A percentile compares a stretch with the other conserved stretches of the same genome.
These are phyloP conservation scores for Colletotrichum sp. DNA, from an alignment of 2,329 filamentous ascomycete genomes.

Conservation along the genomic window DNA sequence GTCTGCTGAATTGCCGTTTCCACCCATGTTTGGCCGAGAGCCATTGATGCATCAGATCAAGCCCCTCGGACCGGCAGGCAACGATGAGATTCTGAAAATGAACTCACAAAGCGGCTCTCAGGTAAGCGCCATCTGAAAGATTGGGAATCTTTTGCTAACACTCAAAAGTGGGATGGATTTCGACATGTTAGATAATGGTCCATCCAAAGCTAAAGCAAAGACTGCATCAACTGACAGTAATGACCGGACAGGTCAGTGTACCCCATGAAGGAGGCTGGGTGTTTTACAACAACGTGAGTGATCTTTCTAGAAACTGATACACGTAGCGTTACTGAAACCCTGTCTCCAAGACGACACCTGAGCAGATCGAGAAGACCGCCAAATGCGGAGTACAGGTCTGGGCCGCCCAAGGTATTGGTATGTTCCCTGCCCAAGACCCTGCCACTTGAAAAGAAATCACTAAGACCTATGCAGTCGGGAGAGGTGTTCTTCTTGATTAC, in stretches of 20 bases:
- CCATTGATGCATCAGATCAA: background rate
- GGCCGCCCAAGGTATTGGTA: background rate
- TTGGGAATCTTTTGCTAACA: background rate
- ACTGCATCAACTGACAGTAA: background rate
- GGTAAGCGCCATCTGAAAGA: background rate
- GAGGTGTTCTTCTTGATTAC: background rate
- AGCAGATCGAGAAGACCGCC: background rate
- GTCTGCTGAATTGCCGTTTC: background rate
- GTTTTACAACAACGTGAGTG: background rate
- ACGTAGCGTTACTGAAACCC: background rate
- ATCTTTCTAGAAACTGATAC: background rate
- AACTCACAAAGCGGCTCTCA: background rate
- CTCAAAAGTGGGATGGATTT: background rate
- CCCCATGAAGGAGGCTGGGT: background rate
- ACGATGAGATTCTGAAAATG: background rate
- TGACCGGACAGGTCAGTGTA: background rate
- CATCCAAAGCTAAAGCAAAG: background rate
- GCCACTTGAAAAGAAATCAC: background rate
- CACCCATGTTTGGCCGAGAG: background rate
- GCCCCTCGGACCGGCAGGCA: background rate
- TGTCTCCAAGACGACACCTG: background rate
- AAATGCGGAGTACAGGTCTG: background rate
- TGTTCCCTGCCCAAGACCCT: accelerated
- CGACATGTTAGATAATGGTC: background rate
- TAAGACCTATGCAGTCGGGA: background rate